Conservation (phyloP, 805 yeast species). For the Wickerhamiella domercqiae region DNA sequence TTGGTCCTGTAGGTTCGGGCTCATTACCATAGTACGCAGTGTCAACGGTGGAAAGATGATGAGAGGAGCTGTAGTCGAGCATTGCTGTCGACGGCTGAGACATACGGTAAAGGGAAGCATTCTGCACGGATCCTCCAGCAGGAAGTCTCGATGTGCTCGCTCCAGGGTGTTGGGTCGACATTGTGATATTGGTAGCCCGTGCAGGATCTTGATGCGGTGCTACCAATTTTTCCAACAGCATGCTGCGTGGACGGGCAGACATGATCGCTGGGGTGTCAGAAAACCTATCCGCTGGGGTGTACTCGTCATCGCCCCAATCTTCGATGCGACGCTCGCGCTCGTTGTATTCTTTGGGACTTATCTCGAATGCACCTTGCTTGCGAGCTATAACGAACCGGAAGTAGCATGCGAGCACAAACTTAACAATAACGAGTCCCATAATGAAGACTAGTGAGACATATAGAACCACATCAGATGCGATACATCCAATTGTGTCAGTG, state of each 20-base stretch:
- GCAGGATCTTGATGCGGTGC: conserved; percentile 5
- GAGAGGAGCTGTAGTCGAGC: conserved; percentile 4
- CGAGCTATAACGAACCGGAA: conserved; percentile 73
- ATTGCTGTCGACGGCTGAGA: conserved; percentile 15
- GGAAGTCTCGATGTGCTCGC: conserved; percentile 20
- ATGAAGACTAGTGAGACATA: conserved; percentile 72
- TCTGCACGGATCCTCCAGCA: conserved; percentile 22
- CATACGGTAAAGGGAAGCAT: conserved; percentile 17
- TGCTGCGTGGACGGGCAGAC: conserved; percentile 10
- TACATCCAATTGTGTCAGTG: conserved; percentile 81
- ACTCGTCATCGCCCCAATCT: conserved; percentile 65
- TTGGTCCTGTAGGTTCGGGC: conserved; percentile 9
- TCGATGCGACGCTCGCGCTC: conserved; percentile 57
- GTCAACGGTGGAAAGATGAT: conserved; percentile 11
- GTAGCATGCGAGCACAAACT: conserved; percentile 76
- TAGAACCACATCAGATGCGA: conserved; percentile 75
- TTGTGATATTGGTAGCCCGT: conserved; percentile 18
- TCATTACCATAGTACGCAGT: conserved; percentile 19
- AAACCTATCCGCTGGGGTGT: conserved; percentile 21
- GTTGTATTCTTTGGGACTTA: conserved; percentile 42
- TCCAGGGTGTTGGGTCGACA: conserved; percentile 22
- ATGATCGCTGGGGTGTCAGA: neutral
- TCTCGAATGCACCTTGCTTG: conserved; percentile 60
- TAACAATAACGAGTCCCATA: conserved; percentile 57
- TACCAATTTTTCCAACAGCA: conserved; percentile 13